These are phyloP conservation scores for Rhododendron molle DNA, from an alignment of 148 eudicot genomes.

Conservation along the genomic window DNA sequence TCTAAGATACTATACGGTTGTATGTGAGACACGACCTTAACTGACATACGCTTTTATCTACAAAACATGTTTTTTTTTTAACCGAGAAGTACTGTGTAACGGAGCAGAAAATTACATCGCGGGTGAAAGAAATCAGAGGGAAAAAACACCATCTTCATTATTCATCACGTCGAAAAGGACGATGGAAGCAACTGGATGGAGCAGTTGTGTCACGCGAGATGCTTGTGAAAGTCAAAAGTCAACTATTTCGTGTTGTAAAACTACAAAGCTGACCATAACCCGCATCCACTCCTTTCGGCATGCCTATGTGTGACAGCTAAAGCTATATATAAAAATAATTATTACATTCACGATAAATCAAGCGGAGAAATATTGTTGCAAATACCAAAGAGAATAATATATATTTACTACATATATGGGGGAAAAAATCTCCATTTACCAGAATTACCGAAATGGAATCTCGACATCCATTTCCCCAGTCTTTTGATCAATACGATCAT, in stretches of 20 bases:
- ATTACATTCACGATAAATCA: not conserved
- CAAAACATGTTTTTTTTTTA: too few relatives aligned
- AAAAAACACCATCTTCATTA: not conserved
- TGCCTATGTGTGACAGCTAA: not conserved
- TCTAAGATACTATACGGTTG: not conserved
- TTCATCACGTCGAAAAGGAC: not conserved
- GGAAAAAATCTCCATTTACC: too few relatives aligned
- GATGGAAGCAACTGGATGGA: not conserved
- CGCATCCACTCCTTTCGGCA: not conserved
- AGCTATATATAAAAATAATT: not conserved
- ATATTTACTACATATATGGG: too few relatives aligned
- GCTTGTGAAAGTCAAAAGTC: not conserved
- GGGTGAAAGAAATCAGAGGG: not conserved
- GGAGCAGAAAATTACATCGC: not conserved
- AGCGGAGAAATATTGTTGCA: not conserved
- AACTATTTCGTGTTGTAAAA: not conserved
- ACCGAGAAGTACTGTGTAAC: too few relatives aligned
- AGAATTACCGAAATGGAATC: too few relatives aligned
- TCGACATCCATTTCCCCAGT: too few relatives aligned
- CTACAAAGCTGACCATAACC: not conserved
- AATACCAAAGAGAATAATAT: too few relatives aligned
- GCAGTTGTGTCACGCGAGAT: not conserved
- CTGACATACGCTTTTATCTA: too few relatives aligned
- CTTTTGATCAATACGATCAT: not conserved
- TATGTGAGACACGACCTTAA: not conserved